Base-by-base conservation (phyloP, 495 filamentous ascomycete genomes). In the Umbilicaria muhlenbergii region DNA sequence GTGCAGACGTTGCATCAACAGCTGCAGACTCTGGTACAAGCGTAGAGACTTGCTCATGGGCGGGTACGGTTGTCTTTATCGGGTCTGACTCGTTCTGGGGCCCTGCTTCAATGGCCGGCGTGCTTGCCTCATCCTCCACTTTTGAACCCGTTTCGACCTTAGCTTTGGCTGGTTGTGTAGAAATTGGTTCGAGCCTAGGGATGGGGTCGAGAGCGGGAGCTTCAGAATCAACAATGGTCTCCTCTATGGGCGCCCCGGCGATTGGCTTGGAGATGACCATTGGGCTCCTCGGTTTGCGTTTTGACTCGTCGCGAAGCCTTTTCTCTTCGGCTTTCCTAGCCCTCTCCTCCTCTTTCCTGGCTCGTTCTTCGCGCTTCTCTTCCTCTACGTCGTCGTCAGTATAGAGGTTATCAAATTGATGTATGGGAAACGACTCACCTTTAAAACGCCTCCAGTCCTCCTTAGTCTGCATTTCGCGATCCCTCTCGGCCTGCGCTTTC, bases 301-400 rank as follows among this genome's bases (percentile, higher is more conserved):
- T 67, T 18, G 64, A 67, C 37, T 67, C 59, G 41, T 68, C 65
- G 13, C 57, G 48, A 5, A 61, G 40, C 5, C 60, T 59, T 52
- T 68, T 73, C 40, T 74, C 66, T 43, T 74, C 70, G 3, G 57
- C 56, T 42, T 66, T 67, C 32, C 52, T 56, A 14, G 64, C 63
- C 44, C 66, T 73, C 14, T 68, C 66, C 32, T 75, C 73, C 34
- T 67, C 67, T 36, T 70, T 75, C 32, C 53, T 59, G 5, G 53
- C 51, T 46, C 64, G 74, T 28, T 64, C 66, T 40, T 65, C 68
- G 13, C 58, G 64, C 49, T 66, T 74, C 54, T 79, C 64, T 54
- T 69, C 60, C n/a, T 72, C 70, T 32, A 52, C 11, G 7, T 48
- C 59, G 64, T 15, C 62, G 37, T 39, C 28, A 53, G 42, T 40